Conservation (phyloP, 2,329 filamentous ascomycete species). For the Fusarium acutatum region DNA sequence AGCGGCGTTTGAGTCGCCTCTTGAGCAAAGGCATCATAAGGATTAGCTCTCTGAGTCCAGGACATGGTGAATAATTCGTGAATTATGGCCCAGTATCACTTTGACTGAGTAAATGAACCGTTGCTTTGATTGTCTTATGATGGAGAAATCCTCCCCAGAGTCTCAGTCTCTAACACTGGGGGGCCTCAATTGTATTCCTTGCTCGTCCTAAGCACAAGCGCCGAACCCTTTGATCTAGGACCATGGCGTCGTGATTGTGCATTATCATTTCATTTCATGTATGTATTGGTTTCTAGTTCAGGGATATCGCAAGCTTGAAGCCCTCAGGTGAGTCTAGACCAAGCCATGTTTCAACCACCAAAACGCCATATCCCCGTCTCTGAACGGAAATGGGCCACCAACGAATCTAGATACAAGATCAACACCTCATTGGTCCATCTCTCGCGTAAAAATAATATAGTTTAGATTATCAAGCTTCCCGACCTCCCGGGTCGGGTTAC, state of each 20-base stretch:
- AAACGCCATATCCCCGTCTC: constrained; percentile 12
- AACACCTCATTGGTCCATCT: background rate
- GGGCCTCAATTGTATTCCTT: background rate
- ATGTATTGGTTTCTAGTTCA: background rate
- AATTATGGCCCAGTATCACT: background rate
- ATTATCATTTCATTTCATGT: background rate
- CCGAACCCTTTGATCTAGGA: background rate
- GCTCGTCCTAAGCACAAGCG: background rate
- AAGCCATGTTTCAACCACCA: constrained; percentile 32
- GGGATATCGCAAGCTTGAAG: background rate
- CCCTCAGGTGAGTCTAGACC: constrained; percentile 24
- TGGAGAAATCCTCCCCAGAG: background rate
- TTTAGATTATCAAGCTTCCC: constrained; percentile 10
- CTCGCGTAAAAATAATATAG: background rate
- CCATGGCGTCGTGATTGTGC: background rate
- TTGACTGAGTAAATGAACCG: background rate
- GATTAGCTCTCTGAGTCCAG: constrained; percentile 38
- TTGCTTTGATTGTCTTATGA: constrained; percentile 6
- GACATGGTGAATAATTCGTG: constrained; percentile 27
- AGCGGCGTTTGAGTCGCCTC: constrained; percentile 34
- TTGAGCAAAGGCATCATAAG: constrained; percentile 39
- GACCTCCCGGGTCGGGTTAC: constrained; percentile 20
- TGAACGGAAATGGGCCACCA: constrained; percentile 13
- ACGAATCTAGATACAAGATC: background rate
- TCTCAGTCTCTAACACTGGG: background rate